These are phyloP conservation scores for Suillus luteus DNA, from an alignment of 768 basidiomycete genomes.

Conservation along the genomic window DNA sequence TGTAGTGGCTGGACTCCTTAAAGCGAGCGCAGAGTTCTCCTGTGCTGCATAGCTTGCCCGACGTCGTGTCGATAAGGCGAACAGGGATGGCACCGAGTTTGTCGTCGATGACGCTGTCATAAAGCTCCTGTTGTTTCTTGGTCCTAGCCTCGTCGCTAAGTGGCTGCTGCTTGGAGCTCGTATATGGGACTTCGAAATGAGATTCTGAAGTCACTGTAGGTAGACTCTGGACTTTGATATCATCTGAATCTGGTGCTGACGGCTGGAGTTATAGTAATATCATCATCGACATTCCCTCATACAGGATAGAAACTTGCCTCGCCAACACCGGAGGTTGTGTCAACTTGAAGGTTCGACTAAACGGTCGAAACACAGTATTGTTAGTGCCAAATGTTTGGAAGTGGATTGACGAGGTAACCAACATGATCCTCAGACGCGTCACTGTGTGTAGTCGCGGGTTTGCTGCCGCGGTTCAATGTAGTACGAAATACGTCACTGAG, in stretches of 20 bases:
- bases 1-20: neutral
- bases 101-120: neutral
- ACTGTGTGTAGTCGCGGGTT: neutral
- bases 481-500: neutral
- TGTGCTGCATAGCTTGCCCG: neutral
- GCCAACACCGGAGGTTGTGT: neutral
- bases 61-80: slow-evolving; percentile 1
- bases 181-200: neutral
- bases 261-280: neutral
- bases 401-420: neutral
- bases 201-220: neutral
- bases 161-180: neutral
- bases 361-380: too few species aligned
- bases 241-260: neutral
- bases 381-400: neutral
- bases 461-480: neutral
- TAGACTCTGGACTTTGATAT: neutral
- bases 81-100: neutral
- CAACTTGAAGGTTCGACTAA: neutral
- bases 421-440: neutral
- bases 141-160: neutral
- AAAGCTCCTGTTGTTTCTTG: slow-evolving; percentile 6
- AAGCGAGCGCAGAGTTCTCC: neutral
- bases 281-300: neutral
- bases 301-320: neutral